Evolutionary conservation across 2,329 filamentous ascomycete genomes (phyloP), one percentile per base, ranked within the genome.

Genomic region (Fusarium brachygibbosum): DNA sequence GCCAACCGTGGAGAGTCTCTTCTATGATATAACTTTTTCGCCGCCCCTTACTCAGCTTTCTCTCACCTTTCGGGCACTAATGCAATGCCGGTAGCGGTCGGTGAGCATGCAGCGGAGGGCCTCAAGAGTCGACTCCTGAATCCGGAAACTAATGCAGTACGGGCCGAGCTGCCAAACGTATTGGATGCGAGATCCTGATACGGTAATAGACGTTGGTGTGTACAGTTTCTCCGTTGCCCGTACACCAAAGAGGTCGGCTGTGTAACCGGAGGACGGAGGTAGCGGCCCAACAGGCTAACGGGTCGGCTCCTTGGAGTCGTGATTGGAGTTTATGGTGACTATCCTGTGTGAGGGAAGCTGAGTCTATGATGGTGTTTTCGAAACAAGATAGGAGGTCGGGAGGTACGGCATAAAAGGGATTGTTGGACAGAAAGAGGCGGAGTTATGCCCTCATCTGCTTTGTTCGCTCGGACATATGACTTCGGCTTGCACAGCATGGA

Each of bases 71-170:
- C 29, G 25, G 38, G 45, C 55, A 56, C 62, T 51, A 41, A 66
- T 61, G 61, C 32, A 61, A 66, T 31, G 38, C 52, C 42, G 31
- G 54, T 54, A 54, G 49, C 29, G 35, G 54, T 60, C 45, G 53
- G 62, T 66, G 61, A 61, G 42, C 45, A 29, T 60, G 32, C 25
- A 29, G 29, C 3, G 63, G 61, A n/a, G 40, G 62, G 63, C 62
- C 63, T 66, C 63, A 66, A 66, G 12, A 13, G 28, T 23, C 37
- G 37, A 35, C 29, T 61, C 42, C 54, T 40, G 54, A 44, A 35
- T 40, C 53, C 46, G 56, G 66, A 34, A 51, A 51, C 61, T 66
- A 69, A 69, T 68, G 66, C 57, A 56, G 63, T 56, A 49, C 62
- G 49, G 57, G 57, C 66, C 66, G 66, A 69, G 63, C 40, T 69